Base-by-base conservation (phyloP, 108 stramenopile species). In the Parietichytrium sp. region DNA sequence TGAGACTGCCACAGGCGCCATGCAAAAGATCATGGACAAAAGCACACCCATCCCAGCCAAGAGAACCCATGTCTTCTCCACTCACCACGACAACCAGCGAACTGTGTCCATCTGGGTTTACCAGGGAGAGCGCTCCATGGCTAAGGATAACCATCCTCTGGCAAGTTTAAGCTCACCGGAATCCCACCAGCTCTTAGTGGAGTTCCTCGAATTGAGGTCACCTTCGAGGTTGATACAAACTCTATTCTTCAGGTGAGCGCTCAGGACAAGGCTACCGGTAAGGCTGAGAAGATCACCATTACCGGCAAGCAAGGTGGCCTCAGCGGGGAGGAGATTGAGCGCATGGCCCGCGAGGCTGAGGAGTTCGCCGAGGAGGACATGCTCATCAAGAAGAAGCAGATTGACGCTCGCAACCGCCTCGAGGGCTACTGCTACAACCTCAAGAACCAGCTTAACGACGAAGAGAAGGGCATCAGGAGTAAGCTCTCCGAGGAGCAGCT, bases 151-250 rank as follows among this genome's bases (percentile, higher is more conserved):
- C 82, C 95, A 93, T 72, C 84, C 93, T 1, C 89, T 98, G 31
- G 97, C 84, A 89, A 94, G 83, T 98, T 98, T 82, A 95, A 96
- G 82, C 93, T 98, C 38, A 89, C 88, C 31, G 96, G 94, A 15
- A 92, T 98, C 38, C 96, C 96, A 13, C 95, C 96, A 3, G 94
- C 94, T 7, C 96, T 96, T 23, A 90, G 96, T 29, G 98, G 98
- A 31, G 91, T 91, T 15, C 94, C 95, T 3, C 94, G 96, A 83
- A 95, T 98, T 78, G 94, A 96, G 79, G 95, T 98, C 45, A 92
- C 95, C 51, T 98, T 98, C 83, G 93, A 95, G 78, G 92, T 98
- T 61, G 96, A 98, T 87, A 94, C 96, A 29, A 97, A 97, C 82
- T 95, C 93, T 3, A 95, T 98, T 54, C 82, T 98, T 36, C 87